Base-by-base conservation (phyloP, 495 filamentous ascomycete genomes). In the Xylaria flabelliformis region DNA sequence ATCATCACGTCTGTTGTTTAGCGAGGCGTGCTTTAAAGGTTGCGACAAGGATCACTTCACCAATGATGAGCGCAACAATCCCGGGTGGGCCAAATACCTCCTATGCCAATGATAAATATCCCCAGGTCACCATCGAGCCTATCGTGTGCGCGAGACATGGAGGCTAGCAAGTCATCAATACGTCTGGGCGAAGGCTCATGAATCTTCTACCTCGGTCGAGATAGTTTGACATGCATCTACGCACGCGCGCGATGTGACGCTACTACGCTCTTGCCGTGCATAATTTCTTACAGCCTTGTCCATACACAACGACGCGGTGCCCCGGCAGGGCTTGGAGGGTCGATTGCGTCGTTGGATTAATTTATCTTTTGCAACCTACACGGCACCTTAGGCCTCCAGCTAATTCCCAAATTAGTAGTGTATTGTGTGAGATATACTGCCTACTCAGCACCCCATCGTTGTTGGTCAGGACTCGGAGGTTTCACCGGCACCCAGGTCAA, bases 241-340 rank as follows among this genome's bases (percentile, higher is more conserved):
- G 58, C 36, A 42, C n/a, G 46, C 44, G 34, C 58, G 56, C 69
- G 46, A 64, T 64, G 69, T 64, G 62, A 71, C 69, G 42, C 69
- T 56, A 59, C 32, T 51, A 64, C 21, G 10, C 48, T 71, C 19
- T 61, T 71, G 59, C 34, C 34, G 59, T 55, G 69, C 69, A 71
- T 71, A n/a, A 71, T 71, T 71, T 48, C 61, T 53, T 56, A 46
- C 69, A 71, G 69, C 69, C 69, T 71, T 71, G 48, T 67, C 50
- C 65, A 56, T 44, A 50, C 21, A 44, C 12, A 17, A 44, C 34
- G 32, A 55, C 48, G 48, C 48, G 8, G 48, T 55, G 59, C 42
- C 61, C 59, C 48, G 69, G 61, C 64, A 71, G 62, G 69, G 69
- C 69, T 71, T 64, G 56, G 48, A 32, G 50, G 63, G 34, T 32